Evolutionary conservation across 2,329 filamentous ascomycete species (phyloP).

Genomic region (Paecilomyces variotii): DNA sequence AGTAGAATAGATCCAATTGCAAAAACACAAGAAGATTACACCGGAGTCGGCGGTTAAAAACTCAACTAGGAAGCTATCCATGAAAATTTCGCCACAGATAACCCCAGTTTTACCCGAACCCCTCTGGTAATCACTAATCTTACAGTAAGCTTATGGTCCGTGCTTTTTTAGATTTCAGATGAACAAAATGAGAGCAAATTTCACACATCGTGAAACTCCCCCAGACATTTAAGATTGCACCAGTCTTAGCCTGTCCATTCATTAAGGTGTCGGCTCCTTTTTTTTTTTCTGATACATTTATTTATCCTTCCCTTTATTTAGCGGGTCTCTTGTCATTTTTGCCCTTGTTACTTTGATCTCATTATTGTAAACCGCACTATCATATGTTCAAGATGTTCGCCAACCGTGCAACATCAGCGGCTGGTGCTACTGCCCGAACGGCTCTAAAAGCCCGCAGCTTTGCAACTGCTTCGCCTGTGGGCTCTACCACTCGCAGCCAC

Average conservation of each 20-base stretch:
- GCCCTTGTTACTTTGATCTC: background rate
- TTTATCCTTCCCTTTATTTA: background rate
- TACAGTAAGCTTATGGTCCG: background rate
- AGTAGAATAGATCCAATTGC: background rate
- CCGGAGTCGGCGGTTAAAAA: background rate
- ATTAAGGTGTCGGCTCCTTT: background rate
- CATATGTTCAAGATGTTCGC: slow-evolving; percentile 17
- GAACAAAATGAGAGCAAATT: background rate
- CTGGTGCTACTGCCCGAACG: slow-evolving; percentile 11
- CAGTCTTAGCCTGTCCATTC: background rate
- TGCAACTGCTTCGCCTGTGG: slow-evolving; percentile 28
- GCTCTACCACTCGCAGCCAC: slow-evolving; percentile 41
- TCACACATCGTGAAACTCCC: background rate
- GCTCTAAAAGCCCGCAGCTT: slow-evolving; percentile 5
- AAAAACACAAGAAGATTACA: background rate
- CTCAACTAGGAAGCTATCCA: background rate
- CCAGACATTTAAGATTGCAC: background rate
- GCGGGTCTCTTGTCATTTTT: background rate
- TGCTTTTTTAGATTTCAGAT: background rate
- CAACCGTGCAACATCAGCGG: slow-evolving; percentile 15
- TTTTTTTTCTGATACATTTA: background rate
- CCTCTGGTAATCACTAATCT: background rate
- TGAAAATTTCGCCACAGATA: background rate
- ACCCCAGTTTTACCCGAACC: background rate
- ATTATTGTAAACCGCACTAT: background rate